Evolutionary conservation across 192 early-diverging fungal genomes (phyloP), one percentile per base, ranked within the genome.

Genomic region (Backusella parvicylindrica): DNA sequence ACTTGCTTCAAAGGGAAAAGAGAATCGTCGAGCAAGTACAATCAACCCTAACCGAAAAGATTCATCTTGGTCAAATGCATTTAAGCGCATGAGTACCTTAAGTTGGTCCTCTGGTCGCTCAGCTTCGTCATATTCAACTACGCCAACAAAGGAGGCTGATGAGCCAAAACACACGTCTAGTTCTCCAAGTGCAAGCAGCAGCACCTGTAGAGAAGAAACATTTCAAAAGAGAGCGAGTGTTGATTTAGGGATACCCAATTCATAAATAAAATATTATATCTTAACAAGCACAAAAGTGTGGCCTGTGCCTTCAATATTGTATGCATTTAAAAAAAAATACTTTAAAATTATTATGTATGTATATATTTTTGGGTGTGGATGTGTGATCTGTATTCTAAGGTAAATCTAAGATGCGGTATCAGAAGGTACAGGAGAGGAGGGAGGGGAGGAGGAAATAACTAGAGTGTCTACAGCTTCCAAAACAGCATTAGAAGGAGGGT

Each of bases 401-500:
- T 21, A 60, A 60, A 60, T 60, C 53, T 60, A 60, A 60, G 53
- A 60, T 60, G 53, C 53, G 53, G 53, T 60, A 60, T 60, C 53
- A 28, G 53, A 60, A 60, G 53, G 53, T 60, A 60, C 53, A 60
- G 53, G 53, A 28, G 53, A 60, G 13, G 53, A 60, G 12, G 53
- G 53, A 7, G 53, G 53, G 13, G 53, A 60, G 23, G 53, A 11
- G 53, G 53, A 12, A 60, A 60, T 60, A 28, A 60, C 53, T 11
- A 60, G 23, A 60, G 53, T 60, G 7, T 81, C 53, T 15, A 73
- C 79, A 4, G 75, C 68, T 11, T 76, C 93, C 2, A 89, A 84
- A 6, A 96, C 92, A 68, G 92, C 91, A 79, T 86, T 89, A 15
- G 92, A 92, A 1, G 93, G 92, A 6, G 93, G 89, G 63, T 94